Base-by-base conservation (phyloP, 805 yeast species). In the Huiozyma naganishii region DNA sequence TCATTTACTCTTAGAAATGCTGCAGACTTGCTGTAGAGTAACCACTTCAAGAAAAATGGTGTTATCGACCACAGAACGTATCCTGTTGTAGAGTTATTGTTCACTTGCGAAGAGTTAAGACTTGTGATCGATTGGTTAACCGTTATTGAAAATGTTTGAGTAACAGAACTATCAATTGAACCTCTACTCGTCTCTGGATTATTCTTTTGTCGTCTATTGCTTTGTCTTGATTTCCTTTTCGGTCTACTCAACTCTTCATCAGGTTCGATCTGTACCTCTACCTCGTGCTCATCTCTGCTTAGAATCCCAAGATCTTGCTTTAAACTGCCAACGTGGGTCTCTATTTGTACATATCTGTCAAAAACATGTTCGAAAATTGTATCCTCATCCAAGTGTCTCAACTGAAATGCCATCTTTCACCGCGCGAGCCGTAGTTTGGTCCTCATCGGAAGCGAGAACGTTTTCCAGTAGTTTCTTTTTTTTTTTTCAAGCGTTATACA, bases 61-160 rank as follows among this genome's bases (percentile, higher is more conserved):
- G 66, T 52, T 1, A 64, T 59, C 6, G 60, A 55, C 67, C 67
- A 63, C 7, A 62, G 45, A 5, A 63, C 66, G 44, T 54, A 63
- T 6, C 67, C 67, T 3, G 67, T 63, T 2, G 67, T 63, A 11
- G 67, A 63, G 41, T 62, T 63, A 23, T 52, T 51, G 40, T 62
- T 63, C 32, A 56, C 58, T 10, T 42, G 47, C 0, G 54, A 49
- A 4, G 67, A 63, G 35, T 50, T 48, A 7, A 62, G 45, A 27
- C 58, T 49, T 1, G 64, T 47, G 7, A 62, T 40, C 1, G 59
- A 53, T 45, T 62, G 67, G 28, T 53, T 52, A n/a, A 62, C 36
- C 6, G 37, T 42, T 11, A 62, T 48, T 9, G 50, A 45, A 36
- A 53, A 61, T 12, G 48, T 43, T 28, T 54, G 52, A 10, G 29